Evolutionary conservation across 169 alveolate species (phyloP), one percentile per base, ranked within the genome.

Genomic region (Cryptosporidium xiaoi): DNA sequence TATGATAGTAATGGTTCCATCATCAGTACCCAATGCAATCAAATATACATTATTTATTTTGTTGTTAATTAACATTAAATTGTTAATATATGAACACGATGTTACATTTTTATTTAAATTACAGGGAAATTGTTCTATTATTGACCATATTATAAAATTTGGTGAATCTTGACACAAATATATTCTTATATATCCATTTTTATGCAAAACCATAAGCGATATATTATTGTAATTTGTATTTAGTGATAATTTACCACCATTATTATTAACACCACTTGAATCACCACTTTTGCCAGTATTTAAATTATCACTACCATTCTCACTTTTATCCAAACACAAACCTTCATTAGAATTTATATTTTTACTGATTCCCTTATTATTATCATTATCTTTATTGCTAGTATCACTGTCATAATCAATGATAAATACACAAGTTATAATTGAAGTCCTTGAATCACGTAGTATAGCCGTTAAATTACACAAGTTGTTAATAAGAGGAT

Each of bases 381-480:
- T 50, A 50, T 40, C 48, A 40, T 40, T 40, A 40, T 40, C 48
- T 8, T 40, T 40, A 8, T 8, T 40, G 48, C 48, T 40, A 40
- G 10, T 40, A 53, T 48, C 31, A 62, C 46, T 36, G 27, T 62
- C 87, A 40, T 77, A 56, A 56, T 60, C 50, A 15, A 77, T 34
- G 58, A 62, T 27, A 60, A 77, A 77, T 20, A 56, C 33, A 56
- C 71, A 56, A 24, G 18, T 62, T 44, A 62, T 24, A 15, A 77
- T 62, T 31, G 71, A 29, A 18, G 33, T n/a, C 40, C 44, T 60
- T 77, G 87, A 56, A 77, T 77, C 87, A 20, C 87, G 24, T 46
- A 77, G 56, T 60, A 56, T 77, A 58, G 87, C 87, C 27, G 87
- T 77, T 55, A 77, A 16, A 20, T 12, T 77, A 77, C 87, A 77